These are phyloP conservation scores for Cynara cardunculus DNA, from an alignment of 129 eudicot genomes.

Conservation along the genomic window DNA sequence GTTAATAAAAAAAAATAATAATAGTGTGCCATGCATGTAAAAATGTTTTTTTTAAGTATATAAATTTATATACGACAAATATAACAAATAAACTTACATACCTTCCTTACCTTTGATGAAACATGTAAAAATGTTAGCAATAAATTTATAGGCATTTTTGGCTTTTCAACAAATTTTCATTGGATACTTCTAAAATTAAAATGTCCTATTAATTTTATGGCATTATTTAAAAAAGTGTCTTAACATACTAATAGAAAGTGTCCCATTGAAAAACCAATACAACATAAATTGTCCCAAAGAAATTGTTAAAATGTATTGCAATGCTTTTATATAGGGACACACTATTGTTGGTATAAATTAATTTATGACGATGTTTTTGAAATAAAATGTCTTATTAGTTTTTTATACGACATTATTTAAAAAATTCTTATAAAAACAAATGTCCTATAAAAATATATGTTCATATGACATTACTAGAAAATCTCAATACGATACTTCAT, in stretches of 20 bases:
- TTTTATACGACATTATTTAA: no score
- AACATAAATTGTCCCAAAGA: background rate
- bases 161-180: background rate
- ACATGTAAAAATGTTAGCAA: no score
- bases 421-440: no score
- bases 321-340: background rate
- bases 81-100: no score
- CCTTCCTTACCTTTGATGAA: no score
- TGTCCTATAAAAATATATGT: background rate
- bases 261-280: background rate
- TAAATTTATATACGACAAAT: no score
- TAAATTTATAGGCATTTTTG: background rate
- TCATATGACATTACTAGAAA: no score
- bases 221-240: background rate
- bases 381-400: no score
- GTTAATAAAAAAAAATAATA: no score
- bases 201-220: background rate
- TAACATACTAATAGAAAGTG: background rate
- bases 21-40: background rate
- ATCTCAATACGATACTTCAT: background rate
- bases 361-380: background rate
- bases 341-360: no score
- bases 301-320: background rate
- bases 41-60: no score
- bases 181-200: background rate